Percentiles rank a stretch among this genome's conserved stretches.
Conservation (phyloP, 441 rosid genomes). For the Hura crepitans region DNA sequence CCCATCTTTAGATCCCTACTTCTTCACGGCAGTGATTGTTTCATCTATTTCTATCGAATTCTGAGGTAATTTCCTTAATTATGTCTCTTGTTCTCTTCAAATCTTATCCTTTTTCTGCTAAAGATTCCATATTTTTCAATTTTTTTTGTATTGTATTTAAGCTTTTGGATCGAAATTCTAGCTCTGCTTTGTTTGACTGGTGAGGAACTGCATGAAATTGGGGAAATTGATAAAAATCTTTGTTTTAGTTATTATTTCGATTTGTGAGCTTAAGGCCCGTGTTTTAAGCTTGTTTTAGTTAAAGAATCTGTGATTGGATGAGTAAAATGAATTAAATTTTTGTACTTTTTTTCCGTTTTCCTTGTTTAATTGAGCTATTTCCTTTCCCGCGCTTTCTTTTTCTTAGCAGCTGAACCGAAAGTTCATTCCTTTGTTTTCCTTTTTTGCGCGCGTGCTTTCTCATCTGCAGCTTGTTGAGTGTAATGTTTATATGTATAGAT, state of each 20-base stretch:
- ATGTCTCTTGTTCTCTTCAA: neutral
- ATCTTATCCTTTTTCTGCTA: neutral
- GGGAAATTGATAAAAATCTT: neutral
- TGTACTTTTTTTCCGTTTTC: neutral
- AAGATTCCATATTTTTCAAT: neutral
- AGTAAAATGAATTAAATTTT: neutral
- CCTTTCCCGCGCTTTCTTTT: neutral
- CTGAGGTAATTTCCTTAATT: constrained; percentile 31
- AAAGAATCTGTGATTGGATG: neutral
- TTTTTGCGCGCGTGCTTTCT: neutral
- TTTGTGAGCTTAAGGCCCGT: neutral
- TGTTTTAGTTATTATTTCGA: too few species aligned
- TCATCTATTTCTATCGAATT: constrained; percentile 20
- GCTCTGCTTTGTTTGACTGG: constrained; percentile 9
- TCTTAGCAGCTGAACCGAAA: neutral
- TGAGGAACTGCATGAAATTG: constrained; percentile 1
- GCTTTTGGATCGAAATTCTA: neutral
- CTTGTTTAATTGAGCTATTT: neutral
- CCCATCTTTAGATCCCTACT: neutral
- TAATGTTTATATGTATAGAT: neutral
- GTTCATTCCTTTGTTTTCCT: neutral
- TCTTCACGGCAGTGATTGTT: constrained; percentile 6
- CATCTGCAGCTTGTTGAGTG: neutral
- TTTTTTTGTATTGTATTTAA: neutral
- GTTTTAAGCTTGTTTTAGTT: neutral